Base-by-base conservation (phyloP, 768 basidiomycete species). In the Calvatia gigantea region DNA sequence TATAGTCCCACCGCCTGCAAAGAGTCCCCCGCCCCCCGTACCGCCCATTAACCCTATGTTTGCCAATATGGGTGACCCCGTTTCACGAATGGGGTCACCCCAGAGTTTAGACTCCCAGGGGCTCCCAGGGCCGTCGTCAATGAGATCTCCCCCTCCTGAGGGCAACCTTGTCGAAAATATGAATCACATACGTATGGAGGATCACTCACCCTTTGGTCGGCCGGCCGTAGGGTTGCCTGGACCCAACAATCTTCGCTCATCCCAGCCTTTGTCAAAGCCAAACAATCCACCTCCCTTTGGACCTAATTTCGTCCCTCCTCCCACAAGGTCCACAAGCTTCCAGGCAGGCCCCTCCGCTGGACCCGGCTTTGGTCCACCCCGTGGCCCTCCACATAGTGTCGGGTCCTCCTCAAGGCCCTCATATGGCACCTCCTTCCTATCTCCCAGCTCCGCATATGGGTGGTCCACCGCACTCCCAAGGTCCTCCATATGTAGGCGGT, bases 11-110 rank as follows among this genome's bases (percentile, higher is more conserved):
- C 81, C 80, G 28, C 73, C 75, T 17, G 75, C 82, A 12, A 87
- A 85, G 65, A 81, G 79, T 50, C 82, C 85, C 37, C 79, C 86
- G 4, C 89, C 89, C 3, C 87, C 87, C 2, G 65, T 89, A 49
- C 86, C 87, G 4, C 67, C 78, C 6, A 60, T 82, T 23, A 71
- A 69, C 54, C 65, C 63, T 25, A 61, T 67, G 69, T 38, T 63
- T 60, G 29, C 59, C 51, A 54, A 42, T 29, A 38, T 17, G 19
- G 23, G 15, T 32, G 54, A 56, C 4, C 28, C 43, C 7, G 42
- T 31, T 15, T 56, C 54, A 23, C 46, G 46, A 3, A 14, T 56
- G 3, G 39, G 38, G 12, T 56, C 54, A 27, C 52, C 63, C 48
- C 45, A 57, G 9, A 64, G 56, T 27, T 33, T 28, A 51, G 49